Evolutionary conservation across 805 yeast genomes (phyloP).

Genomic region (Saccharomycopsis babjevae): DNA sequence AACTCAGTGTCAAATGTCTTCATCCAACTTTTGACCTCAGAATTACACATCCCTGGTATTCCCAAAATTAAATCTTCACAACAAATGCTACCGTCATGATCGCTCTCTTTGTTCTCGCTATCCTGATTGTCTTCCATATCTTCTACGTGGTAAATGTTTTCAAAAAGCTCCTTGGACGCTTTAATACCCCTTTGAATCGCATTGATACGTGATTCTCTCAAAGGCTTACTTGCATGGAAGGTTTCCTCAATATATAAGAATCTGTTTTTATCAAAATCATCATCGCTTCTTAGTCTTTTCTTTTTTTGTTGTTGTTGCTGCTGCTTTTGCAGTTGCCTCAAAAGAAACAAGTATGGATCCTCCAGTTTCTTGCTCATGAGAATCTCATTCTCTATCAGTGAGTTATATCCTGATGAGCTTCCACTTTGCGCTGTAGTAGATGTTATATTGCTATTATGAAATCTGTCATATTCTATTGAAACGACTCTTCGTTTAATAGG

Average conservation of each 20-base stretch:
- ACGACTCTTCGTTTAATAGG: neutral
- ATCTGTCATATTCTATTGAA: neutral
- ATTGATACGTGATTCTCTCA: slow-evolving; percentile 1
- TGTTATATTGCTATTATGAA: neutral
- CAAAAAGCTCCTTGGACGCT: neutral
- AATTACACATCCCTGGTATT: neutral
- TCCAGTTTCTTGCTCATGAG: neutral
- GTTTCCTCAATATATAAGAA: neutral
- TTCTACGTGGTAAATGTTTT: neutral
- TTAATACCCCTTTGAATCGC: neutral
- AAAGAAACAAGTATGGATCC: slow-evolving; percentile 2
- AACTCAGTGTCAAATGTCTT: neutral
- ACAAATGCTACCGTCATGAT: neutral
- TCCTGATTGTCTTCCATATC: neutral
- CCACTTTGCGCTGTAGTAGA: neutral
- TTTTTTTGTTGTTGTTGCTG: neutral
- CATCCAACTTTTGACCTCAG: neutral
- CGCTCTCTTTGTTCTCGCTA: neutral
- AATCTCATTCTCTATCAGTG: neutral
- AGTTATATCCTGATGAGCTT: slow-evolving; percentile 1
- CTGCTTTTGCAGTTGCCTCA: neutral
- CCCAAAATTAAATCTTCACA: neutral
- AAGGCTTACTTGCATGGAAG: neutral
- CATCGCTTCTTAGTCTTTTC: neutral
- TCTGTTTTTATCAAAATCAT: neutral